Percentiles rank a stretch among this genome's conserved stretches.
These are phyloP conservation scores for Amoebophrya sp. DNA, from an alignment of 169 alveolate species.

Conservation along the genomic window DNA sequence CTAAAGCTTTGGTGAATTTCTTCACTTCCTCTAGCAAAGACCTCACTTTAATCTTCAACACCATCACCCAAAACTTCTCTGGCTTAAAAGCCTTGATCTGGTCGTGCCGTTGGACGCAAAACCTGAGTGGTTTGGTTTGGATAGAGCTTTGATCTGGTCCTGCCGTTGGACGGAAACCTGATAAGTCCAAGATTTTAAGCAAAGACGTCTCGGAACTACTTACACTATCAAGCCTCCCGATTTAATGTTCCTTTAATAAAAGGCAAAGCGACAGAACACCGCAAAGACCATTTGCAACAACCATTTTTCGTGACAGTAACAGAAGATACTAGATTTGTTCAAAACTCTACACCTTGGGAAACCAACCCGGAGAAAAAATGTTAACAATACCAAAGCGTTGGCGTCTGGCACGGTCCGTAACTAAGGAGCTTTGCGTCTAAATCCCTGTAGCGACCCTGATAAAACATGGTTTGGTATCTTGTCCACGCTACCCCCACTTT, in stretches of 20 bases:
- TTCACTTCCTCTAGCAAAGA: background rate
- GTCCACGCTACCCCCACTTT: slow-evolving; percentile 74
- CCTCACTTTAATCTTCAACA: slow-evolving; percentile 22
- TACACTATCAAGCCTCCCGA: too few species aligned
- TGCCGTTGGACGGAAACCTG: too few species aligned
- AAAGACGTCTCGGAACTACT: too few species aligned
- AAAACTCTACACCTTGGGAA: too few species aligned
- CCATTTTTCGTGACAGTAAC: too few species aligned
- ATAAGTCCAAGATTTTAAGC: too few species aligned
- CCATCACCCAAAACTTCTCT: slow-evolving; percentile 74
- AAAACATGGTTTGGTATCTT: slow-evolving; percentile 61
- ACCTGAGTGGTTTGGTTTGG: slow-evolving; percentile 33
- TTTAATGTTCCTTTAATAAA: too few species aligned
- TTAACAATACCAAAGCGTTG: slow-evolving; percentile 90
- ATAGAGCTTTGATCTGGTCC: background rate
- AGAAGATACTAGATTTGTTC: too few species aligned
- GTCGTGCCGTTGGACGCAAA: slow-evolving; percentile 87
- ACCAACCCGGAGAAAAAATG: too few species aligned
- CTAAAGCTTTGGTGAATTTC: background rate
- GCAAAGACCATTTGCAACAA: too few species aligned
- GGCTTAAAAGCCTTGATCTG: slow-evolving; percentile 79
- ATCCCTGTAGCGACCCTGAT: slow-evolving; percentile 72
- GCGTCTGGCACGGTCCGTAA: slow-evolving; percentile 97
- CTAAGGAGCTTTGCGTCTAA: slow-evolving; percentile 73
- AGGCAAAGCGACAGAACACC: too few species aligned